Conservation (phyloP, 192 early-diverging fungal genomes). For the Coemansia sp. region DNA sequence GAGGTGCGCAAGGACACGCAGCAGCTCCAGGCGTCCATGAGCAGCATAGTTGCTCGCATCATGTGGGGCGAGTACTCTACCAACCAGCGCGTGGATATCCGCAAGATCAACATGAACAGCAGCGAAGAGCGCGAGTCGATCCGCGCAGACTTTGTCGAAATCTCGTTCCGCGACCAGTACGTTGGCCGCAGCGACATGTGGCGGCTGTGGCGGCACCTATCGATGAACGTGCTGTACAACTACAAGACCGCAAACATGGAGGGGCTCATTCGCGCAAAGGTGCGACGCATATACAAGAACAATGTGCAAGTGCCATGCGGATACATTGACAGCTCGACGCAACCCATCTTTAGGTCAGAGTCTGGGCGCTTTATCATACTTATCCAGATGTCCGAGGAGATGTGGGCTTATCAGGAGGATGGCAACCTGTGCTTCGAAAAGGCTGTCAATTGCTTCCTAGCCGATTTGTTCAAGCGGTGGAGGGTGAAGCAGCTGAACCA, state of each 20-base stretch:
- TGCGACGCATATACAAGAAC: constrained; percentile 80
- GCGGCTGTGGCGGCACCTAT: constrained; percentile 73
- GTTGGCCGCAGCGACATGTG: constrained; percentile 94
- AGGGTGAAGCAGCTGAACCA: constrained; percentile 82
- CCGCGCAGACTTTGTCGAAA: constrained; percentile 79
- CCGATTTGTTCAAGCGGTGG: constrained; percentile 89
- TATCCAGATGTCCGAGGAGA: constrained; percentile 96
- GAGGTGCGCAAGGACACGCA: constrained; percentile 47
- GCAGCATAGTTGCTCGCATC: constrained; percentile 31
- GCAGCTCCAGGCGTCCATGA: constrained; percentile 40
- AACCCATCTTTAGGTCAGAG: constrained; percentile 89
- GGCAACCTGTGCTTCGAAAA: constrained; percentile 95
- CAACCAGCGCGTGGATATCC: constrained; percentile 41
- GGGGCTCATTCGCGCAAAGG: constrained; percentile 73
- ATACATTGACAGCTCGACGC: constrained; percentile 77
- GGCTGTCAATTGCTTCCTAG: constrained; percentile 85
- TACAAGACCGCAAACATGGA: constrained; percentile 74
- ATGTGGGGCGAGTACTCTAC: constrained; percentile 45
- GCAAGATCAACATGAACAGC: constrained; percentile 64
- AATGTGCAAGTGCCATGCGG: constrained; percentile 69
- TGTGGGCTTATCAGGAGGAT: constrained; percentile 98
- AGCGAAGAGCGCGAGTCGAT: constrained; percentile 55
- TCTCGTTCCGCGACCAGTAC: constrained; percentile 89
- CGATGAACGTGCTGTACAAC: constrained; percentile 70
- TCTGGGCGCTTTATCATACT: constrained; percentile 94